phyloP scores from a whole-genome alignment of 2,329 filamentous ascomycete genomes.

The Talaromyces rugulosus region DNA sequence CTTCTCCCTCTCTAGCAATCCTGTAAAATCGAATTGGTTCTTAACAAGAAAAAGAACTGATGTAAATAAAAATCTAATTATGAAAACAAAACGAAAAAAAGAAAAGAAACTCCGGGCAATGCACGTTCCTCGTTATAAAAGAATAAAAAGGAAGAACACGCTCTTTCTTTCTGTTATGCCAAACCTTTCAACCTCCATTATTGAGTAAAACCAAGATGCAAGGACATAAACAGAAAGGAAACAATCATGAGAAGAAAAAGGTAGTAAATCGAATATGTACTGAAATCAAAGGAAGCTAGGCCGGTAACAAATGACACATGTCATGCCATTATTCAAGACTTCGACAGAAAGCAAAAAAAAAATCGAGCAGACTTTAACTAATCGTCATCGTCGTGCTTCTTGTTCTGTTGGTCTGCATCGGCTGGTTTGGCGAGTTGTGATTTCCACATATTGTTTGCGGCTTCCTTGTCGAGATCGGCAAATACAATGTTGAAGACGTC shows the following conservation, averaged over 20 bases:
- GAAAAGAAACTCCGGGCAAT: conserved; percentile 2
- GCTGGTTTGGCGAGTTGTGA: conserved; percentile 56
- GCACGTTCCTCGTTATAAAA: conserved; percentile 4
- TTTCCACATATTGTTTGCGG: conserved; percentile 70
- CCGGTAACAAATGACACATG: neutral
- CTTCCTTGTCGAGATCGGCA: conserved; percentile 67
- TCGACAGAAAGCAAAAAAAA: neutral
- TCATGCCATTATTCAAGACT: neutral
- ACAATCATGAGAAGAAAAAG: neutral
- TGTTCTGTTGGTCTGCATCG: conserved; percentile 1
- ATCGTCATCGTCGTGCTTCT: conserved; percentile 10
- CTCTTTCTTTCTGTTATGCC: neutral
- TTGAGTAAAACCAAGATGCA: neutral
- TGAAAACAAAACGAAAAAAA: neutral
- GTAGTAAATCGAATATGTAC: neutral
- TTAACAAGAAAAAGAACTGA: neutral
- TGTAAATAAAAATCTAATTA: neutral
- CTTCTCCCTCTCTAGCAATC: neutral
- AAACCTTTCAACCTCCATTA: neutral
- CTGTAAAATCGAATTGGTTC: neutral
- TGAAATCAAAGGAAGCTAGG: neutral
- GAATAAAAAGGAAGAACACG: neutral
- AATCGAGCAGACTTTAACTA: neutral
- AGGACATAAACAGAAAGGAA: neutral
- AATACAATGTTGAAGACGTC: conserved; percentile 94